These are phyloP conservation scores for Simmondsia chinensis DNA, from an alignment of 148 eudicot species.

Conservation along the genomic window DNA sequence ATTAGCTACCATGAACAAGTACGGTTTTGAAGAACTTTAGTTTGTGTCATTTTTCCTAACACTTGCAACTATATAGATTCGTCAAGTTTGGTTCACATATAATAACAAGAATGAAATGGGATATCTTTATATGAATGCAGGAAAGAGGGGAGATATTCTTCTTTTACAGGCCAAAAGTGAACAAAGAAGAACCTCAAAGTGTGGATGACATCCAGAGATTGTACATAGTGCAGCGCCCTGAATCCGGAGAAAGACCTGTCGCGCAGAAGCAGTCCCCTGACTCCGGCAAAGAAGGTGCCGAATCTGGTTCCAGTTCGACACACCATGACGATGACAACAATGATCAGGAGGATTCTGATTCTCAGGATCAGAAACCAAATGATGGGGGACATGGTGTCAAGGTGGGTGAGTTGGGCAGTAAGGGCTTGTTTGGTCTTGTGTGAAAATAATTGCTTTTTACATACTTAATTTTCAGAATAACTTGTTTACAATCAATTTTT, in stretches of 20 bases:
- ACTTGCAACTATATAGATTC: no score
- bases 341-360: neutral
- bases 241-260: constrained; percentile 32
- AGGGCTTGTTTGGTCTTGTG: no score
- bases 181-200: constrained; percentile 50
- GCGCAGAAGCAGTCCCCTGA: constrained; percentile 39
- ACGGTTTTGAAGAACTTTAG: no score
- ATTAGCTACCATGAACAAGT: no score
- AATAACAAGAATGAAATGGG: neutral
- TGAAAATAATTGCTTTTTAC: no score
- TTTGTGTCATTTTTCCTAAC: no score
- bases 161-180: constrained; percentile 76
- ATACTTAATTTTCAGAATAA: no score
- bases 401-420: no score
- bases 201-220: constrained; percentile 57
- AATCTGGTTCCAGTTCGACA: constrained; percentile 8
- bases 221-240: constrained; percentile 57
- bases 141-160: constrained; percentile 86
- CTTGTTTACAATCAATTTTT: no score
- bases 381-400: constrained; percentile 38
- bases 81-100: no score
- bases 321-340: constrained; percentile 3
- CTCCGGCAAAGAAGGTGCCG: constrained; percentile 36
- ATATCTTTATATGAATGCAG: constrained; percentile 11
- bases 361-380: constrained; percentile 5